Percentiles rank a stretch among this genome's conserved stretches.
Evolutionary conservation across 1,284 basidiomycete genomes (phyloP).

Genomic region (Pulveroboletus ridleyi): DNA sequence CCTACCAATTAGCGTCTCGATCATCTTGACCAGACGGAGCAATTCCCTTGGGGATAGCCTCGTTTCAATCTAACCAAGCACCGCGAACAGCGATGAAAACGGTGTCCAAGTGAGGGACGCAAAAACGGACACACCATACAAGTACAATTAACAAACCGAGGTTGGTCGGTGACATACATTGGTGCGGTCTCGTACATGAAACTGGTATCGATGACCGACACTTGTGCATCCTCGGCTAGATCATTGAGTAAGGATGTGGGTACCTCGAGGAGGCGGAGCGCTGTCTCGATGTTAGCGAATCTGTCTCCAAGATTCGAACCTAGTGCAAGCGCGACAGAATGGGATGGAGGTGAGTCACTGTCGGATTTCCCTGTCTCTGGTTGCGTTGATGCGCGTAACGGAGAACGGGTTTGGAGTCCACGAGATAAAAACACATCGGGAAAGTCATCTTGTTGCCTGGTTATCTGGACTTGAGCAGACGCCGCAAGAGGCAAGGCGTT

Average conservation of each 20-base stretch:
- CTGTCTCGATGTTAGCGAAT: conserved; percentile 78
- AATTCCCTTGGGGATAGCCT: conserved; percentile 69
- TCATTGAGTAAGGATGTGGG: conserved; percentile 31
- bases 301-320: conserved; percentile 94
- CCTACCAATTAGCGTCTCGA: conserved; percentile 85
- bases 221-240: conserved; percentile 30
- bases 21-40: conserved; percentile 73
- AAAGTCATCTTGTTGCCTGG: conserved; percentile 21
- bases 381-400: not conserved
- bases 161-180: conserved; percentile 87
- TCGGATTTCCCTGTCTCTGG: not conserved
- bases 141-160: conserved; percentile 91
- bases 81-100: conserved; percentile 25
- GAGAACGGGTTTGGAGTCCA: not conserved
- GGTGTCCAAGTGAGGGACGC: not conserved
- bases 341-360: conserved; percentile 37
- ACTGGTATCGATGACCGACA: conserved; percentile 78
- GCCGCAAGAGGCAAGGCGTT: conserved; percentile 62
- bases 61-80: conserved; percentile 50
- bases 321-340: conserved; percentile 75
- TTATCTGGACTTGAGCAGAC: conserved; percentile 51
- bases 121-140: conserved; percentile 65
- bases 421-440: conserved; percentile 8
- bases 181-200: conserved; percentile 95
- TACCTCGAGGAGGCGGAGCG: conserved; percentile 30